Percentiles rank a stretch among this genome's conserved stretches.
phyloP scores from a whole-genome alignment of 2,329 filamentous ascomycete species.

The Diaporthe nobilis region DNA sequence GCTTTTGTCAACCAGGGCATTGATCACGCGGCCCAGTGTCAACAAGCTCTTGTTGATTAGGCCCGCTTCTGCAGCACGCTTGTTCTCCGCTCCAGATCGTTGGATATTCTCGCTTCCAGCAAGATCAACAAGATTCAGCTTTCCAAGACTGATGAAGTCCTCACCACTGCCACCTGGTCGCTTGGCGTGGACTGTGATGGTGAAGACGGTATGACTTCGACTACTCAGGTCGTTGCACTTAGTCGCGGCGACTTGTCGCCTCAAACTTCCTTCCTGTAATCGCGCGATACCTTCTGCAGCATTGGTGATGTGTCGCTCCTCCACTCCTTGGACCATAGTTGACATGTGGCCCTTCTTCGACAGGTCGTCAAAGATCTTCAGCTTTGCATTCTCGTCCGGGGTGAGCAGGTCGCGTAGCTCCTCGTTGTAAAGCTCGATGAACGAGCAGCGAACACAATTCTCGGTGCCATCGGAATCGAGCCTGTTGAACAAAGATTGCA shows the following conservation, averaged over 20 bases:
- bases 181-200: constrained; percentile 92
- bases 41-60: constrained; percentile 98
- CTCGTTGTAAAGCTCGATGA: constrained; percentile 99
- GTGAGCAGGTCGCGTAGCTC: constrained; percentile 92
- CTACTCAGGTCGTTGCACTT: constrained; percentile 99
- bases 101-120: constrained; percentile 99
- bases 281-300: constrained; percentile 90
- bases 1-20: constrained; percentile 91
- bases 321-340: constrained; percentile 97
- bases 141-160: constrained; percentile 90
- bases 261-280: constrained; percentile 89
- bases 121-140: constrained; percentile 96
- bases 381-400: constrained; percentile 83
- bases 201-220: constrained; percentile 97
- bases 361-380: constrained; percentile 96
- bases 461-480: constrained; percentile 85
- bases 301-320: constrained; percentile 91
- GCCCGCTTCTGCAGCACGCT: constrained; percentile 94
- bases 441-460: constrained; percentile 95
- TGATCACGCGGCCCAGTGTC: constrained; percentile 96
- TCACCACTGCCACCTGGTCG: constrained; percentile 85
- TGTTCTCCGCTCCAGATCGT: constrained; percentile 96
- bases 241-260: constrained; percentile 98
- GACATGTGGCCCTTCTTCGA: constrained; percentile 86
- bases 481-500: constrained; percentile 89